Evolutionary conservation across 1,284 basidiomycete genomes (phyloP), one percentile per base, ranked within the genome.

Genomic region (Heliocybe sulcata): DNA sequence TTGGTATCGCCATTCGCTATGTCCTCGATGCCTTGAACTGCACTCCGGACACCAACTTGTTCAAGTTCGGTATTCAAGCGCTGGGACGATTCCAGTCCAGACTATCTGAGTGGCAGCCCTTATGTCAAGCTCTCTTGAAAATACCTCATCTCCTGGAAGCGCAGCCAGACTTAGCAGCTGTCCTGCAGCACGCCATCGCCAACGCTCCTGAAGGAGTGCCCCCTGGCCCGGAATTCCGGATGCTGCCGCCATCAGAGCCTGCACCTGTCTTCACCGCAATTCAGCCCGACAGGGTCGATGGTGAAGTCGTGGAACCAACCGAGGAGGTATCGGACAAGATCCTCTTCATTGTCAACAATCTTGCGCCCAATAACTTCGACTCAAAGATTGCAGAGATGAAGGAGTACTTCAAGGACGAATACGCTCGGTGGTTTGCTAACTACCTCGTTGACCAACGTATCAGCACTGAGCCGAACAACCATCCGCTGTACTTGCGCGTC

Each of bases 311-410:
- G 52, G 72, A 77, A 54, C 97, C 96, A 2, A 82, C 89, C 19
- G 93, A 98, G 67, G 91, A 92, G 60, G 73, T 90, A 22, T 92
- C 94, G 22, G 97, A 99, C 78, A 88, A 87, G 64, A 94, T 99
- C 61, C 77, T 99, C 51, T 99, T 99, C 78, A 94, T 98, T 64
- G 87, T 99, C 72, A 99, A 99, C 77, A 98, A 99, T 64, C 81
- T 99, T 53, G 94, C 96, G 0, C 91, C 93, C 2, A 92, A 79
- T 71, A 99, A 99, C 68, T 93, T 98, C 61, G 93, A 95, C 42
- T 67, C 79, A 29, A 98, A 98, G 71, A 73, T 94, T 33, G 69
- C 73, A 45, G 94, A 97, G 65, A 93, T 98, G 83, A 77, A 78
- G 57, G 82, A 83, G 52, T 75, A 89, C 55, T 94, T 95, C 69